Conservation (phyloP, 805 yeast species). For the Sugiyamaella smithiae region DNA sequence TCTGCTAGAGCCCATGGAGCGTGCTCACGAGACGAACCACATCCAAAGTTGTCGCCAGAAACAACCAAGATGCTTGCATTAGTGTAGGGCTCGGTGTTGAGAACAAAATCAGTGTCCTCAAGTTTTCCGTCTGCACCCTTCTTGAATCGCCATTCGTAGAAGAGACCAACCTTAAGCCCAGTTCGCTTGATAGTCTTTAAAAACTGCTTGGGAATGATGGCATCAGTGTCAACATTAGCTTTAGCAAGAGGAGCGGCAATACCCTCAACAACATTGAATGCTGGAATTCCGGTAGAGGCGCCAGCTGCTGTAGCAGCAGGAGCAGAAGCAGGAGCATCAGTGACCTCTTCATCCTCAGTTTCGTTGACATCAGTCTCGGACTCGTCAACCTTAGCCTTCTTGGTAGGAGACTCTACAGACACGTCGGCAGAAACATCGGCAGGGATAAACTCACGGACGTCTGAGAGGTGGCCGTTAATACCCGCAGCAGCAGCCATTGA, state of each 20-base stretch:
- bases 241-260: slow-evolving; percentile 91
- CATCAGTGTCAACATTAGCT: slow-evolving; percentile 97
- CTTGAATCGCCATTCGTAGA: slow-evolving; percentile 85
- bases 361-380: slow-evolving; percentile 41
- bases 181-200: slow-evolving; percentile 97
- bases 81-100: slow-evolving; percentile 82
- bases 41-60: slow-evolving; percentile 96
- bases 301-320: slow-evolving; percentile 45
- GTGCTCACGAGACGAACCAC: slow-evolving; percentile 99
- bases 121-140: slow-evolving; percentile 54
- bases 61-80: slow-evolving; percentile 80
- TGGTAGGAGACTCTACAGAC: slow-evolving; percentile 29
- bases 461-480: slow-evolving; percentile 83
- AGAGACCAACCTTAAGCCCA: slow-evolving; percentile 82
- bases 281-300: slow-evolving; percentile 58
- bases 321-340: slow-evolving; percentile 55
- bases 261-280: slow-evolving; percentile 73
- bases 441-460: slow-evolving; percentile 72
- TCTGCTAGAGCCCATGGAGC: slow-evolving; percentile 99
- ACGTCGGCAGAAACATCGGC: slow-evolving; percentile 34
- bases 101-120: slow-evolving; percentile 78
- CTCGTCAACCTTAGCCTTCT: slow-evolving; percentile 58
- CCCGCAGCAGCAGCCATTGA: slow-evolving; percentile 99
- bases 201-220: slow-evolving; percentile 97
- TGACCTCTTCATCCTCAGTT: slow-evolving; percentile 14